phyloP scores from a whole-genome alignment of 2,329 filamentous ascomycete genomes.

The Cylindrodendrum hubeiense region DNA sequence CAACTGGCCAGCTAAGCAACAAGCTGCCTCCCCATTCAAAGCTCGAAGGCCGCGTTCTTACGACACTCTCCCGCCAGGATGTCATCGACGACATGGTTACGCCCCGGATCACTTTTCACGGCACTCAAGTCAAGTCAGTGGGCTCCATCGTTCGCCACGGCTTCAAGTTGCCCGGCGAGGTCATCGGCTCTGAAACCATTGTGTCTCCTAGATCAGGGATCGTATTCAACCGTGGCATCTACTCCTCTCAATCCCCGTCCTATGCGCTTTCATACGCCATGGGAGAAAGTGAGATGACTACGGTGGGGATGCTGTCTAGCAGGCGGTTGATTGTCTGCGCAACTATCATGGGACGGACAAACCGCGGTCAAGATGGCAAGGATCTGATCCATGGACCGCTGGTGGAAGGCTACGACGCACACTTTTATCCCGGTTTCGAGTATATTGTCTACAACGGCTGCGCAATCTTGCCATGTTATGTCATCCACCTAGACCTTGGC shows the following conservation, averaged over 20 bases:
- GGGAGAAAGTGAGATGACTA: slow-evolving; percentile 44
- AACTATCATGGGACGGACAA: slow-evolving; percentile 57
- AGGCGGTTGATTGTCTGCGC: slow-evolving; percentile 60
- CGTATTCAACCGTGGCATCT: slow-evolving; percentile 57
- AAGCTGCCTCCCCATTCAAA: slow-evolving; percentile 31
- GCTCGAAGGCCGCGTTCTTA: slow-evolving; percentile 13
- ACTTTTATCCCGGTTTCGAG: slow-evolving; percentile 53
- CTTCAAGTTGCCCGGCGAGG: slow-evolving; percentile 53
- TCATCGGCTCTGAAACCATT: slow-evolving; percentile 25
- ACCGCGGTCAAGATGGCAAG: neutral
- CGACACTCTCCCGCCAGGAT: slow-evolving; percentile 37
- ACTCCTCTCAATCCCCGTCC: slow-evolving; percentile 55
- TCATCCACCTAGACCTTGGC: slow-evolving; percentile 59
- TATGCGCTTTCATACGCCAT: slow-evolving; percentile 54
- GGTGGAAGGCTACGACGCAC: slow-evolving; percentile 49
- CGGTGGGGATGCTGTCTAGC: slow-evolving; percentile 49
- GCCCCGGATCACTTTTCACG: slow-evolving; percentile 56
- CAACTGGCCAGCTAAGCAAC: slow-evolving; percentile 19
- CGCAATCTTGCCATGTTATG: slow-evolving; percentile 59
- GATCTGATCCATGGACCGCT: slow-evolving; percentile 33
- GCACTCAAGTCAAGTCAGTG: slow-evolving; percentile 51
- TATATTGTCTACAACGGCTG: slow-evolving; percentile 58
- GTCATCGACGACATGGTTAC: slow-evolving; percentile 52
- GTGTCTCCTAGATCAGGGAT: slow-evolving; percentile 45
- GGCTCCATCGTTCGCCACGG: slow-evolving; percentile 58